Percentiles rank a stretch among this genome's conserved stretches.
Evolutionary conservation across 1,284 basidiomycete species (phyloP).

Genomic region (Wolfiporia cocos): DNA sequence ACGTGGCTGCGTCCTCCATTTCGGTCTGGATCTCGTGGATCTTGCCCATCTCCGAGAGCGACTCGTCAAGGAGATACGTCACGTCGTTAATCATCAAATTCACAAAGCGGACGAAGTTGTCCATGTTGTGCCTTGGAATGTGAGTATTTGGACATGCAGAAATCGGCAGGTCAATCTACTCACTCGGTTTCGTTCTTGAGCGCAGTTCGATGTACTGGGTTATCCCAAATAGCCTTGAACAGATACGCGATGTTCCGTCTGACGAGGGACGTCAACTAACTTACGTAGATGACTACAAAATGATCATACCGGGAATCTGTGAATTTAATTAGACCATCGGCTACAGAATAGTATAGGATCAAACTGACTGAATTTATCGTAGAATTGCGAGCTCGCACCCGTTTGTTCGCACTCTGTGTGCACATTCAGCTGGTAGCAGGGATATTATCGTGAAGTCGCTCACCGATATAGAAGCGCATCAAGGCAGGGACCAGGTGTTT

Average conservation of each 20-base stretch:
- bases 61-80: constrained; percentile 97
- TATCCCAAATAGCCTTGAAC: constrained; percentile 86
- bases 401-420: constrained; percentile 98
- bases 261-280: neutral
- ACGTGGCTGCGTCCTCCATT: constrained; percentile 71
- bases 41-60: constrained; percentile 82
- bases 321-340: too few relatives aligned
- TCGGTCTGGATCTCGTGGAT: constrained; percentile 84
- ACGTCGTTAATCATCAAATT: constrained; percentile 99
- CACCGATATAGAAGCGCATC: constrained; percentile 94
- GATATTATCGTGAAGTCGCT: constrained; percentile 19
- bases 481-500: constrained; percentile 88
- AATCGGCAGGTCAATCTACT: constrained; percentile 30
- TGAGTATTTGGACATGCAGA: constrained; percentile 1
- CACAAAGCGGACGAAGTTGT: constrained; percentile 92
- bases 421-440: too few relatives aligned
- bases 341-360: too few relatives aligned
- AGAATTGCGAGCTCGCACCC: constrained; percentile 97
- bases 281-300: neutral
- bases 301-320: too few relatives aligned
- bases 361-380: constrained; percentile 90
- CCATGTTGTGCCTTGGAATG: constrained; percentile 42
- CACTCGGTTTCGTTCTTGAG: constrained; percentile 75
- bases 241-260: constrained; percentile 84
- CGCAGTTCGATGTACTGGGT: constrained; percentile 80